phyloP scores from a whole-genome alignment of 176 grass and related monocot species.

The Typha latifolia region DNA sequence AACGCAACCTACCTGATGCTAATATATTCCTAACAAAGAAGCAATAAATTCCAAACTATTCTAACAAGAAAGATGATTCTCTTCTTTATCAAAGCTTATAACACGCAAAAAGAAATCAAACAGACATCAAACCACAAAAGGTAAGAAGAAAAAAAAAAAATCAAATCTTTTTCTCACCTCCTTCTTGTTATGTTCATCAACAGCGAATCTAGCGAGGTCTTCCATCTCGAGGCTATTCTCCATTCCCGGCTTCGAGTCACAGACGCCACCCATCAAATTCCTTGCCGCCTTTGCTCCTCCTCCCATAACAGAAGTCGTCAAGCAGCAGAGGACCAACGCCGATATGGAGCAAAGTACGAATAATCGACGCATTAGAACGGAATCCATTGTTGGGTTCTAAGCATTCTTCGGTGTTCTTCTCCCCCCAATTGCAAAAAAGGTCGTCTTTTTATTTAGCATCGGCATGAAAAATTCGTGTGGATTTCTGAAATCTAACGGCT shows the following conservation, averaged over 20 bases:
- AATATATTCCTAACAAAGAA: too few relatives aligned
- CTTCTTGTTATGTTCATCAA: conserved; percentile 4
- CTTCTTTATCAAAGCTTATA: neutral
- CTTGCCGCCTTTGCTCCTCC: neutral
- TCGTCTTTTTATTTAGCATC: too few relatives aligned
- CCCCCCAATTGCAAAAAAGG: too few relatives aligned
- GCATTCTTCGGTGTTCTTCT: too few relatives aligned
- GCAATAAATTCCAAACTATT: too few relatives aligned
- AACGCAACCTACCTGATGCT: too few relatives aligned
- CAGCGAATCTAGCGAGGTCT: neutral
- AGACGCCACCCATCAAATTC: neutral
- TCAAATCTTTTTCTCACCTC: neutral
- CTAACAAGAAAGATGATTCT: too few relatives aligned
- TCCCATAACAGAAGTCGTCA: too few relatives aligned
- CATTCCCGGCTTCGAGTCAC: neutral
- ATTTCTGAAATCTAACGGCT: too few relatives aligned
- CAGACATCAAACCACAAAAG: neutral
- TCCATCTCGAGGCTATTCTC: conserved; percentile 7
- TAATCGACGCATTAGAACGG: neutral
- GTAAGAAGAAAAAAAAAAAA: neutral
- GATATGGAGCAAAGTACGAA: neutral
- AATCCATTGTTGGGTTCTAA: neutral
- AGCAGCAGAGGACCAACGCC: neutral
- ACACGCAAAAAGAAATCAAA: neutral
- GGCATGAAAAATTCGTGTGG: too few relatives aligned